phyloP scores from a whole-genome alignment of 345 rosid genomes.

The Lepidium sativum region DNA sequence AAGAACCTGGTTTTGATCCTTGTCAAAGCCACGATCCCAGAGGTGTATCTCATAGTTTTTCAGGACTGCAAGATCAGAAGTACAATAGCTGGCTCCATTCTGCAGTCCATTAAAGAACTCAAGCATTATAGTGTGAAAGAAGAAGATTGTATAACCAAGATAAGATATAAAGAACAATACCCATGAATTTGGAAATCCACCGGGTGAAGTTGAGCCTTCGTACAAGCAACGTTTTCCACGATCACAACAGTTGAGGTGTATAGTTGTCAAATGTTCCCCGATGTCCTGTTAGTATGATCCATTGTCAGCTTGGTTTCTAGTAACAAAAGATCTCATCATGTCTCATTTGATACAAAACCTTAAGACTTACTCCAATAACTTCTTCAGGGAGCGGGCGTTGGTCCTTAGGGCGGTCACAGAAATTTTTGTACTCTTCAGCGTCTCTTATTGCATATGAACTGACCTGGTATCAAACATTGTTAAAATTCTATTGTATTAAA shows the following conservation, averaged over 20 bases:
- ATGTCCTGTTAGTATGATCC: slow-evolving; percentile 35
- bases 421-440: slow-evolving; percentile 78
- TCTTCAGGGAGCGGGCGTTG: slow-evolving; percentile 88
- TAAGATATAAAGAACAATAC: slow-evolving; percentile 22
- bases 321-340: neutral
- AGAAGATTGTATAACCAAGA: neutral
- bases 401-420: slow-evolving; percentile 76
- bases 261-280: slow-evolving; percentile 74
- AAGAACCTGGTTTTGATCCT: slow-evolving; percentile 60
- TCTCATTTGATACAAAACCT: neutral
- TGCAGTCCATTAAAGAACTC: neutral
- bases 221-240: slow-evolving; percentile 79
- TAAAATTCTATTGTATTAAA: neutral
- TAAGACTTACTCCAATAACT: slow-evolving; percentile 43
- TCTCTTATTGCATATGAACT: slow-evolving; percentile 78
- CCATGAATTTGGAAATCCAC: slow-evolving; percentile 83
- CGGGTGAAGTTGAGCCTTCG: slow-evolving; percentile 77
- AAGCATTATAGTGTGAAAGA: neutral
- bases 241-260: slow-evolving; percentile 61
- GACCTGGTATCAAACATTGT: slow-evolving; percentile 29
- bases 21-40: slow-evolving; percentile 92
- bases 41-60: slow-evolving; percentile 81
- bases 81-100: slow-evolving; percentile 72
- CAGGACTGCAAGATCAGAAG: slow-evolving; percentile 73
- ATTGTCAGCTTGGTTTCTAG: neutral